A percentile compares a stretch with the other conserved stretches of the same genome.
These are phyloP conservation scores for Colletotrichum eremochloae DNA, from an alignment of 2,329 filamentous ascomycete genomes.

Conservation along the genomic window DNA sequence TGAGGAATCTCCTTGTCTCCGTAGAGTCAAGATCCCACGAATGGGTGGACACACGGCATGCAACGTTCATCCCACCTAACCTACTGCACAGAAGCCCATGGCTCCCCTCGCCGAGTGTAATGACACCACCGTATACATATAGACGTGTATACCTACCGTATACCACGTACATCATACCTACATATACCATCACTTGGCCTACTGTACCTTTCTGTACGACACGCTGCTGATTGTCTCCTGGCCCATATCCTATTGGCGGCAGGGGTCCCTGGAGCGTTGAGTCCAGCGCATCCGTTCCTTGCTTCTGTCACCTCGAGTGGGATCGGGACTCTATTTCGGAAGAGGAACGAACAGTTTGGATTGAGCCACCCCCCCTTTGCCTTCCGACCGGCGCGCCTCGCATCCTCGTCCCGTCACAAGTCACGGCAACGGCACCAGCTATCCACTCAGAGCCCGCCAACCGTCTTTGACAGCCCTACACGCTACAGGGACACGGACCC, in stretches of 20 bases:
- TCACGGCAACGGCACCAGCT: constrained; percentile 15
- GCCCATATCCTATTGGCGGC: neutral
- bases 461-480: constrained; percentile 29
- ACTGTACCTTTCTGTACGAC: neutral
- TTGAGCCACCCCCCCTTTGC: neutral
- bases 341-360: neutral
- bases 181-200: neutral
- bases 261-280: neutral
- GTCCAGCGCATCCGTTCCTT: neutral
- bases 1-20: constrained; percentile 12
- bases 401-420: constrained; percentile 26
- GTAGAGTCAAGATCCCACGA: neutral
- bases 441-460: constrained; percentile 3
- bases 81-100: neutral
- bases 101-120: neutral
- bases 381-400: constrained; percentile 11
- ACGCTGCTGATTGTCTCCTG: neutral
- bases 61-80: neutral
- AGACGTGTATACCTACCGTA: neutral
- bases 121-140: neutral
- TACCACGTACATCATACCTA: neutral
- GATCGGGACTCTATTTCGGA: constrained; percentile 17
- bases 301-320: neutral
- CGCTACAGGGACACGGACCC: neutral
- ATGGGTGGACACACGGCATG: neutral